Percentiles rank a stretch among this genome's conserved stretches.
phyloP scores from a whole-genome alignment of 1,284 basidiomycete genomes.

The Lentinula novae-zelandiae region DNA sequence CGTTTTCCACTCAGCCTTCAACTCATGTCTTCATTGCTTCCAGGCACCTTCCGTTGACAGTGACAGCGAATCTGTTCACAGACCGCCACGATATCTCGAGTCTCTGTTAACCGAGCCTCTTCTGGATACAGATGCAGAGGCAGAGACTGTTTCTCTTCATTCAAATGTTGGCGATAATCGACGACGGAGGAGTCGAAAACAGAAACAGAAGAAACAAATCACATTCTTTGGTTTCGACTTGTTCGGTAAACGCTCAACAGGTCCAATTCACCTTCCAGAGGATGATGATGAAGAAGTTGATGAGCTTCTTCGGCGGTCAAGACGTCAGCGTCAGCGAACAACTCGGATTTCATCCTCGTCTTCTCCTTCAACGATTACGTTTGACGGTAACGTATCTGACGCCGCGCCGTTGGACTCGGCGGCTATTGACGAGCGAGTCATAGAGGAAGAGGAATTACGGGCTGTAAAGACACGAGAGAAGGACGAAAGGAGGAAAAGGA shows the following conservation, averaged over 20 bases:
- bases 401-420: constrained; percentile 57
- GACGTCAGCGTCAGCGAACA: constrained; percentile 8
- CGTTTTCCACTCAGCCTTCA: constrained; percentile 48
- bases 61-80: constrained; percentile 23
- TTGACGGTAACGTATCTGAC: constrained; percentile 52
- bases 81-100: constrained; percentile 40
- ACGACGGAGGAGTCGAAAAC: constrained; percentile 26
- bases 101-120: constrained; percentile 55
- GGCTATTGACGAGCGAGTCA: constrained; percentile 36
- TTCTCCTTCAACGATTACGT: constrained; percentile 31
- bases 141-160: constrained; percentile 61
- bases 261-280: constrained; percentile 53
- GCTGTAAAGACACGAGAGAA: constrained; percentile 26
- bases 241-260: constrained; percentile 43
- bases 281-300: constrained; percentile 46
- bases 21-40: constrained; percentile 60
- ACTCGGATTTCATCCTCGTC: constrained; percentile 32
- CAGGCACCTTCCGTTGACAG: constrained; percentile 17
- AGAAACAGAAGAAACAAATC: constrained; percentile 24
- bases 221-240: constrained; percentile 59
- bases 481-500: constrained; percentile 36
- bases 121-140: constrained; percentile 49
- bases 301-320: constrained; percentile 1
- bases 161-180: constrained; percentile 50
- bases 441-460: constrained; percentile 21